A percentile compares a stretch with the other conserved stretches of the same genome.
phyloP scores from a whole-genome alignment of 2,329 filamentous ascomycete genomes.

The Neofusicoccum umdonicola region DNA sequence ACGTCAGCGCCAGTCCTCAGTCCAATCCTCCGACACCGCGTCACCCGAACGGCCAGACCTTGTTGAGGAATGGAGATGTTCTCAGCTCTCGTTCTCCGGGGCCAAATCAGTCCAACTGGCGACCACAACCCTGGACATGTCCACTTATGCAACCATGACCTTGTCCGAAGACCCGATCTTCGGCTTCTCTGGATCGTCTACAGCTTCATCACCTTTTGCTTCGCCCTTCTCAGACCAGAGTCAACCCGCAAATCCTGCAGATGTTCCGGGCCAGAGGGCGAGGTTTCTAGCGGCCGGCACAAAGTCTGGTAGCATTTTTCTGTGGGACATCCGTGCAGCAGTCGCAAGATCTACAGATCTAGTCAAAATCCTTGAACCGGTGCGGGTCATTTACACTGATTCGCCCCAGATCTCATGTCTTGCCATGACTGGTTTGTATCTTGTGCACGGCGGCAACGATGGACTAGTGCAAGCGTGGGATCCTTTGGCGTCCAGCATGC shows the following conservation, averaged over 20 bases:
- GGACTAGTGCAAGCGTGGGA: slow-evolving; percentile 97
- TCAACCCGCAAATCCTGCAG: slow-evolving; percentile 45
- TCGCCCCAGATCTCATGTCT: slow-evolving; percentile 84
- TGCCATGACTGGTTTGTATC: slow-evolving; percentile 77
- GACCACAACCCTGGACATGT: slow-evolving; percentile 69
- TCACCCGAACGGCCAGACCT: slow-evolving; percentile 36
- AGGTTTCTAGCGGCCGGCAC: slow-evolving; percentile 82
- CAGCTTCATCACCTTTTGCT: slow-evolving; percentile 53
- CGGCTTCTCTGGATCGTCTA: slow-evolving; percentile 55
- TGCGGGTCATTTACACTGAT: slow-evolving; percentile 84
- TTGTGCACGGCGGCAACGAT: slow-evolving; percentile 92
- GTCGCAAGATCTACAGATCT: slow-evolving; percentile 54
- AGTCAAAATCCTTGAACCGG: slow-evolving; percentile 62
- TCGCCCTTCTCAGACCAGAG: slow-evolving; percentile 53
- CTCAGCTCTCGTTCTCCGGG: slow-evolving; percentile 61
- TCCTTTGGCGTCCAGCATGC: slow-evolving; percentile 74
- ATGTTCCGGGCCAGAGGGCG: slow-evolving; percentile 81
- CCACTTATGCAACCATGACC: slow-evolving; percentile 68
- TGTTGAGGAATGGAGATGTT: slow-evolving; percentile 65
- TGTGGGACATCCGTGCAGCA: slow-evolving; percentile 80
- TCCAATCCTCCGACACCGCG: slow-evolving; percentile 15
- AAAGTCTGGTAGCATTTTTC: slow-evolving; percentile 67
- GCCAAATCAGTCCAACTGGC: slow-evolving; percentile 63
- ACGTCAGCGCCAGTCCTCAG: background rate
- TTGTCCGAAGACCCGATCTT: slow-evolving; percentile 75